Base-by-base conservation (phyloP, 352 stramenopile species). In the Pythium aristosporum region DNA sequence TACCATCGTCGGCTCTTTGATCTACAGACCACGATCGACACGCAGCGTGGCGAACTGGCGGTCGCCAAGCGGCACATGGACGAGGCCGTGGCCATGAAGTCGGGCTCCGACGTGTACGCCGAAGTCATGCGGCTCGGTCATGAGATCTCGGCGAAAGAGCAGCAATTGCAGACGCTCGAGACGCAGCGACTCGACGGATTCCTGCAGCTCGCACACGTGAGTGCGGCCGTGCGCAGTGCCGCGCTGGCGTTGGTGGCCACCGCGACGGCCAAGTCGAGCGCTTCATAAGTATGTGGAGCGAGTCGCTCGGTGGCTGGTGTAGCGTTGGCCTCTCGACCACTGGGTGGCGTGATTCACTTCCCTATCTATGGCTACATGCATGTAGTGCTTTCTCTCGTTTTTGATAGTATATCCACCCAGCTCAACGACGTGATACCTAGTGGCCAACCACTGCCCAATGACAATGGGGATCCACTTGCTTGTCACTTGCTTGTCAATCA, bases 31-130 rank as follows among this genome's bases (percentile, higher is more conserved):
- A 56, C 42, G 20, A 85, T 93, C 44, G 65, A 62, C 23, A 57
- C 69, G 2, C 80, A 80, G 18, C 51, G 73, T 23, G 46, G 61
- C 23, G 61, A 55, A 15, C 67, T 91, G 7, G 56, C 68, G 6
- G 61, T 32, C 42, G 67, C 78, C 47, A 78, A 88, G 53, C 69
- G 63, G 23, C 62, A 85, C 3, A 77, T 93, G 76, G 74, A 87
- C 36, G 76, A 89, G 10, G 57, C 82, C n/a, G 79, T 93, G 34
- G 73, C 53, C 30, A 71, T 90, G 63, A 80, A 84, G 61, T 72
- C 77, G 28, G 72, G 66, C 36, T 11, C 34, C 8, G 69, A 79
- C 9, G 68, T 74, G 0, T 87, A 80, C 21, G 75, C 62, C 0
- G 82, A 92, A 53, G 71, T 90, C 12, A 74, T 63, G 34, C 71